Evolutionary conservation across 495 filamentous ascomycete species (phyloP), one percentile per base, ranked within the genome.

Genomic region (Penicillium cosmopolitanum): DNA sequence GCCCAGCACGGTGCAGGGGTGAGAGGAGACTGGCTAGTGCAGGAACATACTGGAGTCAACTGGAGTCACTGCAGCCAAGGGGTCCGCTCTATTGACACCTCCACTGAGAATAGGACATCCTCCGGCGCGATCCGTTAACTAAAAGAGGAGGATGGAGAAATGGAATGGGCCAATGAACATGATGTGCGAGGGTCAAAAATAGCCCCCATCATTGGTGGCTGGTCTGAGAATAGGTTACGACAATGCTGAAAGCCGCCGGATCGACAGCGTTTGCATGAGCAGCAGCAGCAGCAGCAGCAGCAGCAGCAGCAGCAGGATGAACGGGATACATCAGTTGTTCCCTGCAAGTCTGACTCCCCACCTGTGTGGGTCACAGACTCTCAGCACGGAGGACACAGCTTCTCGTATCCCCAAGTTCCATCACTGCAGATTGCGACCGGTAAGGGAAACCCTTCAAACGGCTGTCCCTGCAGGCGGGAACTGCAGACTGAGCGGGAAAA

Each of bases 191-290:
- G 21, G 46, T 28, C 46, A 48, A 48, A 48, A 48, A 48, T 48
- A 48, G 21, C 46, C 46, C 11, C 21, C 21, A 48, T 9, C 2
- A 12, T 48, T 48, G 19, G 21, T 8, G 15, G n/a, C 42, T 44
- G 11, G 7, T 9, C 6, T 48, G 11, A 9, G 46, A 46, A 48
- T 48, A 28, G 46, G 21, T n/a, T 3, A 48, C 15, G 21, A 15
- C 15, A 1, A 19, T 44, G 10, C 23, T n/a, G 36, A 48, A 28
- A 48, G 46, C 46, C 46, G 46, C 46, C 18, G 19, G 46, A 48
- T 48, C 46, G 46, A 48, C 31, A 38, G 16, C 11, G 31, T 25
- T 36, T 53, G 35, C 51, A 66, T 19, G 48, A 59, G 21, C 50
- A 40, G 12, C 15, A n/a, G 36, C 36, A 40, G 36, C 36, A n/a